A percentile compares a stretch with the other conserved stretches of the same genome.
Conservation (phyloP, 1,139 yeast genomes). For the Schwanniomyces etchellsii region DNA sequence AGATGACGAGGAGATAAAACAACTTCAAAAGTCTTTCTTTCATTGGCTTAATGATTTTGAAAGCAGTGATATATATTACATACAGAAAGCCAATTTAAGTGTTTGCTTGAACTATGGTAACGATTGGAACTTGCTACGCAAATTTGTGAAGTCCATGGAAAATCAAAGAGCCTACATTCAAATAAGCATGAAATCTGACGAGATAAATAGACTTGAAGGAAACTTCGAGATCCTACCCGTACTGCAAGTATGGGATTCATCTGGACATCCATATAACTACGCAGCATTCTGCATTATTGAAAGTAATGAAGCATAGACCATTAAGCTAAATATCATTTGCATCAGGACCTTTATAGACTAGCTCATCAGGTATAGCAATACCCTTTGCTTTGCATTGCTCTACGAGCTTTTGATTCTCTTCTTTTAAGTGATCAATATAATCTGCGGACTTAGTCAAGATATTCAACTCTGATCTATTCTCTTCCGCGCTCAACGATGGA, state of each 20-base stretch:
- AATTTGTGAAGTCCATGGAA: not conserved
- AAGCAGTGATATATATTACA: constrained; percentile 7
- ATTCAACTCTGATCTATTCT: constrained; percentile 40
- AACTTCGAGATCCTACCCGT: constrained; percentile 3
- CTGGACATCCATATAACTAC: constrained; percentile 11
- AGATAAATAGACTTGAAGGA: constrained; percentile 1
- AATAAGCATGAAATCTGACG: constrained; percentile 7
- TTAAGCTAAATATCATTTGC: constrained; percentile 2
- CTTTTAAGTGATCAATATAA: constrained; percentile 36
- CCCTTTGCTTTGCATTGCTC: constrained; percentile 31
- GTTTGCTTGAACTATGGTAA: not conserved
- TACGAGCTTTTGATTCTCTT: constrained; percentile 32
- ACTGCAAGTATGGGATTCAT: constrained; percentile 9
- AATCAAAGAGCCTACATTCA: constrained; percentile 5
- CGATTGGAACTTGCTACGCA: not conserved
- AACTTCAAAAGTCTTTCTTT: not conserved
- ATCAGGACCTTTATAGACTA: constrained; percentile 18
- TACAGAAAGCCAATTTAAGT: not conserved
- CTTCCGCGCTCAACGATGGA: constrained; percentile 37
- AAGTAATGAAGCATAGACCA: constrained; percentile 5
- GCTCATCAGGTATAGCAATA: constrained; percentile 32
- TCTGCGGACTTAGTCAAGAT: constrained; percentile 44
- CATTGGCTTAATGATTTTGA: constrained; percentile 4
- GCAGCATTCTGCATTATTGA: constrained; percentile 18
- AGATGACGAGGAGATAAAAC: constrained; percentile 27